These are phyloP conservation scores for Cucurbitaria berberidis DNA, from an alignment of 2,329 filamentous ascomycete genomes.

Conservation along the genomic window DNA sequence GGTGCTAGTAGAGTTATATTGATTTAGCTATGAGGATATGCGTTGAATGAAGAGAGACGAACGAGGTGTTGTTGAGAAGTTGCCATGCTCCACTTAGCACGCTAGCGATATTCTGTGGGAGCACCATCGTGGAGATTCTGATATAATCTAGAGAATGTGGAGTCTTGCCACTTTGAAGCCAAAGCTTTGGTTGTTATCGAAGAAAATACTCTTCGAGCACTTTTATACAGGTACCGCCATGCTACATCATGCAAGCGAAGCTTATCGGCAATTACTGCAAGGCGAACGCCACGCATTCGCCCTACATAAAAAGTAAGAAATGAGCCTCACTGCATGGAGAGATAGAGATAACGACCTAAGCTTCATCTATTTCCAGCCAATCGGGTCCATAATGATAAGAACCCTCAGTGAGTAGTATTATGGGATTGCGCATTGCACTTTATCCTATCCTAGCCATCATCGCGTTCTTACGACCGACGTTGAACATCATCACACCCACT, in stretches of 20 bases:
- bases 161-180: too few species aligned
- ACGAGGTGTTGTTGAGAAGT: constrained; percentile 10
- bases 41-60: not conserved
- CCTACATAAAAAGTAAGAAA: not conserved
- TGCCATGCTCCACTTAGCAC: constrained; percentile 17
- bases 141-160: not conserved
- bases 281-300: not conserved
- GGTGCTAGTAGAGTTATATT: constrained; percentile 2
- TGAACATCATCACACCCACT: too few species aligned
- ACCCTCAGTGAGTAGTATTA: not conserved
- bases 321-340: not conserved
- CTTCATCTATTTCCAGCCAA: not conserved
- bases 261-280: constrained; percentile 1
- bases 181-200: not conserved
- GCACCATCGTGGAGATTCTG: constrained; percentile 5
- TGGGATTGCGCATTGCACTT: not conserved
- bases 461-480: not conserved
- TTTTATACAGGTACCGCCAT: not conserved
- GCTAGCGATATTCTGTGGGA: constrained; percentile 11
- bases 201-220: not conserved
- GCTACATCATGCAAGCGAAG: not conserved
- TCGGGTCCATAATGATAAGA: not conserved
- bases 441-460: not conserved
- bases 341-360: not conserved
- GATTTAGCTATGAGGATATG: not conserved